Conservation (phyloP, 208 protist species). For the Trypanosoma congolense region DNA sequence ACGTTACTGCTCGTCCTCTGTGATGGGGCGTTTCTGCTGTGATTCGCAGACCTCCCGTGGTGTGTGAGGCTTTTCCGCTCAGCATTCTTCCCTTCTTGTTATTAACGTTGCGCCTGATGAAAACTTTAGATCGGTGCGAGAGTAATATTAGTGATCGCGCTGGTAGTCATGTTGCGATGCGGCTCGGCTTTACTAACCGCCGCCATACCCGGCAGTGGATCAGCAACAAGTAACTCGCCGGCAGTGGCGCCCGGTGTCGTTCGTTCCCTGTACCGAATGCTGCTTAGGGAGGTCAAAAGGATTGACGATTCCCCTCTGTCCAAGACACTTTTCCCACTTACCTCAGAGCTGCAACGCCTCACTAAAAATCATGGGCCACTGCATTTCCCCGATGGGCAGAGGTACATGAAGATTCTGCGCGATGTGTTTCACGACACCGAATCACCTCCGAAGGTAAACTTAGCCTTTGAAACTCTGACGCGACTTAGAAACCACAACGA, state of each 20-base stretch:
- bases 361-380: constrained; percentile 37
- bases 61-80: too few relatives aligned
- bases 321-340: constrained; percentile 70
- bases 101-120: too few relatives aligned
- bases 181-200: background rate
- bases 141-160: background rate
- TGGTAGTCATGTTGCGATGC: constrained; percentile 8
- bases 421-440: constrained; percentile 42
- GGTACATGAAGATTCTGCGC: constrained; percentile 52
- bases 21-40: too few relatives aligned
- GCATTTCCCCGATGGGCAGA: constrained; percentile 46
- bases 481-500: constrained; percentile 66
- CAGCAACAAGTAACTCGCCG: constrained; percentile 24
- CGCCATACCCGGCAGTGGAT: constrained; percentile 11
- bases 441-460: constrained; percentile 34
- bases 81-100: too few relatives aligned
- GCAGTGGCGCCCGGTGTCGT: constrained; percentile 54
- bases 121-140: too few relatives aligned
- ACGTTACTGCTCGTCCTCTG: too few relatives aligned
- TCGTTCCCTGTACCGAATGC: constrained; percentile 63
- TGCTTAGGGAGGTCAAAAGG: constrained; percentile 51
- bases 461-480: constrained; percentile 72
- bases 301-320: constrained; percentile 59
- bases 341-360: constrained; percentile 55
- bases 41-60: too few relatives aligned